A percentile compares a stretch with the other conserved stretches of the same genome.
Evolutionary conservation across 768 basidiomycete genomes (phyloP).

Genomic region (Chlorophyllum brunneum): DNA sequence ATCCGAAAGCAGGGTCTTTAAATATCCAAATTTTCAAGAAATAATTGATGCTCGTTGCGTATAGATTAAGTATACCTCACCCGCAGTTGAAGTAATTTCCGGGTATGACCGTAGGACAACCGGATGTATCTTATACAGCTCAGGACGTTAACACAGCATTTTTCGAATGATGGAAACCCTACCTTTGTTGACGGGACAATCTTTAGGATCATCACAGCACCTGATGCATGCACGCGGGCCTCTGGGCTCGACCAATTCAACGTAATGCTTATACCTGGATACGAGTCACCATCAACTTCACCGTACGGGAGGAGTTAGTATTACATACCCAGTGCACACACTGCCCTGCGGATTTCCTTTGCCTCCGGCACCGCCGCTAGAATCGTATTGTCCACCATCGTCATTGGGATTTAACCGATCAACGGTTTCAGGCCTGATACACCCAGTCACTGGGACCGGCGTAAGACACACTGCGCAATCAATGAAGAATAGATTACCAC

Average conservation of each 20-base stretch:
- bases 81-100: conserved; percentile 53
- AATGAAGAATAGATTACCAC: conserved; percentile 13
- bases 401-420: conserved; percentile 42
- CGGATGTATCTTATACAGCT: conserved; percentile 36
- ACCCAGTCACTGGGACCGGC: conserved; percentile 43
- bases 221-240: conserved; percentile 50
- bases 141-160: neutral
- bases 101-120: conserved; percentile 45
- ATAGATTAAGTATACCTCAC: too few relatives aligned
- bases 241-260: conserved; percentile 51
- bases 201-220: conserved; percentile 50
- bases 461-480: neutral
- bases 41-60: too few relatives aligned
- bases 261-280: conserved; percentile 56
- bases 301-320: neutral
- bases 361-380: conserved; percentile 48
- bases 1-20: too few relatives aligned
- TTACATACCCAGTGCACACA: conserved; percentile 40
- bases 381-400: conserved; percentile 53
- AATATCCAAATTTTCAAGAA: too few relatives aligned
- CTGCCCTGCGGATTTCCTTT: conserved; percentile 47
- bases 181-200: conserved; percentile 49
- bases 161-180: neutral
- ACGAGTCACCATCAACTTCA: neutral
- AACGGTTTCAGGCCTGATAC: conserved; percentile 41